A percentile compares a stretch with the other conserved stretches of the same genome.
Evolutionary conservation across 345 rosid genomes (phyloP).

Genomic region (Pugionium dolabratum): DNA sequence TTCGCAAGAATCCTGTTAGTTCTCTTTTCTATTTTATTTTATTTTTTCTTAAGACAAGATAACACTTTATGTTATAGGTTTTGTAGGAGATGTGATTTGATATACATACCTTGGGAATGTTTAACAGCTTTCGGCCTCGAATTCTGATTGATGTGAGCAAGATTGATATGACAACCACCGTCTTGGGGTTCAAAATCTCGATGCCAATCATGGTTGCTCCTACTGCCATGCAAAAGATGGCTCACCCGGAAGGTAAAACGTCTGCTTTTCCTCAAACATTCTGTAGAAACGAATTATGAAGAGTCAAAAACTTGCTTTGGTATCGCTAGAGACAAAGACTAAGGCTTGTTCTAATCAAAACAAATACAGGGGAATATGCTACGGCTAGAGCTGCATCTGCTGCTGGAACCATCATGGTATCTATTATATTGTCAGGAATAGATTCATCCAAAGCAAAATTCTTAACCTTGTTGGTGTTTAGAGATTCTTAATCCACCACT

Average conservation of each 20-base stretch:
- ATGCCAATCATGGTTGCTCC: conserved; percentile 97
- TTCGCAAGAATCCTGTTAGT: conserved; percentile 72
- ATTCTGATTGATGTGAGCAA: conserved; percentile 81
- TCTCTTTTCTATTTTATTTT: background rate
- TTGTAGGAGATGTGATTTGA: conserved; percentile 14
- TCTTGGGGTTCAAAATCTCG: conserved; percentile 79
- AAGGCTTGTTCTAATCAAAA: conserved; percentile 2
- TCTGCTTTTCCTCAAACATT: conserved; percentile 3
- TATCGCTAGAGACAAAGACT: background rate
- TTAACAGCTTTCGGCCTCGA: conserved; percentile 72
- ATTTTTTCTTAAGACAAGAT: background rate
- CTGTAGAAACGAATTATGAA: conserved; percentile 11
- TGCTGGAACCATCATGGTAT: conserved; percentile 84
- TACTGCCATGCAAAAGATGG: conserved; percentile 88
- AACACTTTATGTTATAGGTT: background rate
- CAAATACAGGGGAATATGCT: conserved; percentile 80
- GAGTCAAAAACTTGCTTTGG: background rate
- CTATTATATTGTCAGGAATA: background rate
- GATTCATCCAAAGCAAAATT: conserved; percentile 1
- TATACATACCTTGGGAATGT: conserved; percentile 20
- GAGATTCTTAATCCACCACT: background rate
- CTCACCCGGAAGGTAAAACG: conserved; percentile 76
- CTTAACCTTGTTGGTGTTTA: background rate
- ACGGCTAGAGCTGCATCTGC: conserved; percentile 91
- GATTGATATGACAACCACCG: conserved; percentile 70